Evolutionary conservation across 1,139 yeast genomes (phyloP), one percentile per base, ranked within the genome.

Genomic region (Fermentozyma sake): DNA sequence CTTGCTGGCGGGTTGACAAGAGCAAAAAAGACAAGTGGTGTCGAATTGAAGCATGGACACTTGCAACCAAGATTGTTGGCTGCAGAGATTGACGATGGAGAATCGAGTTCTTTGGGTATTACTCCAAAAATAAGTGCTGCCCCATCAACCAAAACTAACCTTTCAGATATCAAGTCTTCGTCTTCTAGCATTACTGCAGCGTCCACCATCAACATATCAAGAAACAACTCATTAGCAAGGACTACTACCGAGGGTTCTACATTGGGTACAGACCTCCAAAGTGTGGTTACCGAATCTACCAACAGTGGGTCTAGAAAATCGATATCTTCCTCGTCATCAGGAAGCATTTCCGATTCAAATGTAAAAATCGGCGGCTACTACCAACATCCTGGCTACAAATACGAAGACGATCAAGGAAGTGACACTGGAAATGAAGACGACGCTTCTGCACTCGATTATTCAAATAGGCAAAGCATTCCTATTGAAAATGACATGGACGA

Each of bases 31-130:
- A 49, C 58, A 7, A 64, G 72, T 28, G 76, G 76, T 4, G 74
- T 77, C 35, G 87, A 79, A 37, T 68, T 81, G 45, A 76, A 80
- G 38, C 91, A 82, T 48, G 84, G 89, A 4, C 85, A 76, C 46
- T 63, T 81, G 39, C 73, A 76, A 30, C 85, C 84, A n/a, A 68
- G 87, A 32, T 64, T 82, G 50, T 60, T 83, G 34, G 91, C 91
- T 1, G 76, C 82, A 9, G 94, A 83, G 51, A 79, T 82, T 16
- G 91, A 79, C 37, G 87, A 81, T 33, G 74, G 67, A 20, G 83
- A 76, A 34, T n/a, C 30, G 12, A 30, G 26, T 12, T 14, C 25
- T 12, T 22, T 29, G 20, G 18, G 24, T 14, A 30, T 26, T 14
- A 30, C 31, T 17, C 20, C 19, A 8, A 31, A 34, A 7, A 26